Conservation (phyloP, 495 filamentous ascomycete species). For the Chaetomium cochliodes region DNA sequence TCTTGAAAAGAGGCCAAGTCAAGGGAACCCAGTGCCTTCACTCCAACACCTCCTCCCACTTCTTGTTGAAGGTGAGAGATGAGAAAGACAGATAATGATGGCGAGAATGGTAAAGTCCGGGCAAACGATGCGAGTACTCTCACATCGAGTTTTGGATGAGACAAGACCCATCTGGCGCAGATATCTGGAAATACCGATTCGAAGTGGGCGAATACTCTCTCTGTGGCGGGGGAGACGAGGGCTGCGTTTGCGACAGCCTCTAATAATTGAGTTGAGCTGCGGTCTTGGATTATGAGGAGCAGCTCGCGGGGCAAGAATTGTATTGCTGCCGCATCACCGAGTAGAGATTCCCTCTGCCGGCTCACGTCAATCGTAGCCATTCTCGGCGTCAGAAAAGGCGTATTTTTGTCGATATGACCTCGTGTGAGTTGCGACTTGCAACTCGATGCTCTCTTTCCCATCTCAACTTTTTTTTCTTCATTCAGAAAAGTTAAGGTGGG, state of each 20-base stretch:
- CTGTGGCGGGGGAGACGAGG: constrained; percentile 62
- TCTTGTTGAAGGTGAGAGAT: constrained; percentile 30
- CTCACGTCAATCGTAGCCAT: constrained; percentile 50
- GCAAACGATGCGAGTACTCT: constrained; percentile 69
- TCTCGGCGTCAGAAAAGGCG: constrained; percentile 24
- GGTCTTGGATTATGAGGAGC: constrained; percentile 60
- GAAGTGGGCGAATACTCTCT: constrained; percentile 67
- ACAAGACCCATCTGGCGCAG: constrained; percentile 69
- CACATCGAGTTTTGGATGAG: constrained; percentile 43
- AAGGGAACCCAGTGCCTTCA: constrained; percentile 19
- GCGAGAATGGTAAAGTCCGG: constrained; percentile 74
- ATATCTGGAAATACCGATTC: constrained; percentile 73
- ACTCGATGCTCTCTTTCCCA: constrained; percentile 16
- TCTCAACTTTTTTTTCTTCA: constrained; percentile 38
- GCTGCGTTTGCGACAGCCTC: constrained; percentile 66
- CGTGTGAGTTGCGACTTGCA: constrained; percentile 5
- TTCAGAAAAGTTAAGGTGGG: constrained; percentile 32
- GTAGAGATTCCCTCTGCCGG: constrained; percentile 41
- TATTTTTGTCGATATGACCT: constrained; percentile 3
- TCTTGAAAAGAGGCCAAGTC: constrained; percentile 29
- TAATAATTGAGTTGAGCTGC: constrained; percentile 63
- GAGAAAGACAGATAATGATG: constrained; percentile 61
- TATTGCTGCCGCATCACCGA: constrained; percentile 45
- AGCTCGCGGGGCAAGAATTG: constrained; percentile 63
- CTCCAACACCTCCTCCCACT: neutral